A percentile compares a stretch with the other conserved stretches of the same genome.
Conservation (phyloP, 352 stramenopile genomes). For the Globisporangium mamillatum region DNA sequence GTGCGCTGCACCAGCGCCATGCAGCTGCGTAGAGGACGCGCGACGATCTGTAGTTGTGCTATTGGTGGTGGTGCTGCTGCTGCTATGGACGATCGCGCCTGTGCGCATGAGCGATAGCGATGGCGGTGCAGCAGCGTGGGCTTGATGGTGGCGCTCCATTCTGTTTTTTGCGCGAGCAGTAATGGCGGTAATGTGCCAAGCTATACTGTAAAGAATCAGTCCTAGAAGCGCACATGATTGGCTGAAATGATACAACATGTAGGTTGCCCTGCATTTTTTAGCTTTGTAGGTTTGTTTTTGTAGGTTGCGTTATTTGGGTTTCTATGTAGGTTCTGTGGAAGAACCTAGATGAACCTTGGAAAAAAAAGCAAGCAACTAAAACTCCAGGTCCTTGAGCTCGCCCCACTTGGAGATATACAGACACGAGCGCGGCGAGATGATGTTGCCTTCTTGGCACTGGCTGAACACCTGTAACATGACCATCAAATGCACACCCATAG, state of each 20-base stretch:
- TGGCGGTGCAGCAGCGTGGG: not conserved
- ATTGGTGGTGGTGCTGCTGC: not conserved
- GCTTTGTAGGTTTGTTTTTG: not conserved
- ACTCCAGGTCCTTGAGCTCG: constrained; percentile 85
- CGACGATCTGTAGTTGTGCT: not conserved
- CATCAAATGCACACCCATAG: constrained; percentile 4
- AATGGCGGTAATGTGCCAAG: not conserved
- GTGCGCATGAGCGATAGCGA: constrained; percentile 8
- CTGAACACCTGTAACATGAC: constrained; percentile 65
- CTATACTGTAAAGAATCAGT: not conserved
- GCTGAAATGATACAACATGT: not conserved
- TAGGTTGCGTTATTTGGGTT: not conserved
- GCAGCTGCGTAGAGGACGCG: not conserved
- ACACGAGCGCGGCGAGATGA: constrained; percentile 90
- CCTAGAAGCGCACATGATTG: not conserved
- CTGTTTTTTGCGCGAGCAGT: not conserved
- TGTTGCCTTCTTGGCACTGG: constrained; percentile 88
- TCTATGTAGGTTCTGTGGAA: constrained; percentile 1
- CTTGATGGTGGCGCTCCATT: constrained; percentile 5
- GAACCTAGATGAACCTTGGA: not conserved
- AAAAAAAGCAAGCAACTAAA: constrained; percentile 29
- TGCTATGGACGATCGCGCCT: not conserved
- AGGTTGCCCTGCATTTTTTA: not conserved
- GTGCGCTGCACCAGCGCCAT: not conserved
- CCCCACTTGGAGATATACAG: constrained; percentile 91